A percentile compares a stretch with the other conserved stretches of the same genome.
These are phyloP conservation scores for Coemansia biformis DNA, from an alignment of 192 early-diverging fungal species.

Conservation along the genomic window DNA sequence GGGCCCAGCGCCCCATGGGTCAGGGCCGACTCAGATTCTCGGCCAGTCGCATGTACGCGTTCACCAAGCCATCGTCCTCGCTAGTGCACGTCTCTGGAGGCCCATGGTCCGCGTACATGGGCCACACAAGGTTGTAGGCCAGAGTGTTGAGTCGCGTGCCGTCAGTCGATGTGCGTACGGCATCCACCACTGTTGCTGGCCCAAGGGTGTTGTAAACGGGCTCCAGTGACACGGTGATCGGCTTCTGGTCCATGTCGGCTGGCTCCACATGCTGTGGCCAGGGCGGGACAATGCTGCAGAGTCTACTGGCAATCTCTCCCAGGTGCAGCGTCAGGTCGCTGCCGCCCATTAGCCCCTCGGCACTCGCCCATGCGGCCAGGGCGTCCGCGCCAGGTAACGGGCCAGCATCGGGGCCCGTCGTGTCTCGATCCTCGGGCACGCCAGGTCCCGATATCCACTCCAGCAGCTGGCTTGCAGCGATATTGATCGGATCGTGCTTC, in stretches of 20 bases:
- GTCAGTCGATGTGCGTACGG: too few relatives aligned
- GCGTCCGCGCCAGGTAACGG: too few relatives aligned
- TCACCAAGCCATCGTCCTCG: conserved; percentile 13
- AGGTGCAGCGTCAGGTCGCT: conserved; percentile 15
- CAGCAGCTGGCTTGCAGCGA: conserved; percentile 18
- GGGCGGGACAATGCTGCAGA: conserved; percentile 14
- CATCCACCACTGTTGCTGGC: too few relatives aligned
- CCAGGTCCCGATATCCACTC: conserved; percentile 15
- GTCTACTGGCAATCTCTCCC: conserved; percentile 26
- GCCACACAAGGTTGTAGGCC: not conserved
- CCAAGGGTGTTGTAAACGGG: too few relatives aligned
- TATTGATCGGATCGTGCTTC: not conserved
- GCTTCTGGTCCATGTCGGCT: too few relatives aligned
- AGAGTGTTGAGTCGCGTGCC: too few relatives aligned
- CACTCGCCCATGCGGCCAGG: conserved; percentile 21
- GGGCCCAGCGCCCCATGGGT: too few relatives aligned
- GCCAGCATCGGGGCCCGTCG: not conserved
- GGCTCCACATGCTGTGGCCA: not conserved
- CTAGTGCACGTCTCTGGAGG: not conserved
- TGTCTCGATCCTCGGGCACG: not conserved
- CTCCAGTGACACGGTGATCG: too few relatives aligned
- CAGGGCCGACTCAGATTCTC: not conserved
- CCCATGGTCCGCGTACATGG: too few relatives aligned
- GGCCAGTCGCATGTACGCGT: conserved; percentile 23
- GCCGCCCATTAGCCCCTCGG: conserved; percentile 35